Evolutionary conservation across 176 grass and related monocot genomes (phyloP), one percentile per base, ranked within the genome.

Genomic region (Triticum turgidum): DNA sequence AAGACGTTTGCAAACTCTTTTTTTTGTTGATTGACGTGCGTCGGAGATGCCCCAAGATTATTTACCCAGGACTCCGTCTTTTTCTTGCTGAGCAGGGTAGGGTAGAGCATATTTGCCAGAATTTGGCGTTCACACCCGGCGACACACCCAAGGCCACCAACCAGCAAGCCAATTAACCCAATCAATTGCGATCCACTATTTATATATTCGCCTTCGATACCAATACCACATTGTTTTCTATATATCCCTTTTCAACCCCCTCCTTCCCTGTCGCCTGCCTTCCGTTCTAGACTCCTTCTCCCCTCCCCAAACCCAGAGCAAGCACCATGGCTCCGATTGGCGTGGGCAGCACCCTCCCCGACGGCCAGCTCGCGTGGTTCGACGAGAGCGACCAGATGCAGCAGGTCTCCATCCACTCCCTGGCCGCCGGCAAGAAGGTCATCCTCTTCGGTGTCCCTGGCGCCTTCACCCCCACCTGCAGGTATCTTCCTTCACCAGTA

Each of bases 401-500:
- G 90, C 85, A 89, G 86, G 79, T 93, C 34, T 91, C 90, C 61
- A n/a, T 98, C 79, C 92, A 91, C 83, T 66, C 67, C 69, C 87
- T 98, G 18, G 87, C 92, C 77, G 89, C 94, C 88, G 89, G 90
- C 82, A 98, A 98, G 89, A 98, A 96, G 90, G 90, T 98, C 88
- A 86, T 98, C 65, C 85, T 98, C 71, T 93, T 98, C 80, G 97
- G 97, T 54, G 97, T 98, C 25, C 97, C 97, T 9, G 97, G 97
- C 9, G 97, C 97, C 73, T 98, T 98, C 90, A 98, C 97, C 62
- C 97, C 97, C 25, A 98, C 97, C 70, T 98, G 97, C 94, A 98
- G 97, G 94, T 96, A 54, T 77, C 73, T 77, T 68, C 18, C 21
- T 24, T 3, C 7, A 21, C 12, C 51, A 51, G 5, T 33, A 1